Evolutionary conservation across 2,329 filamentous ascomycete species (phyloP), one percentile per base, ranked within the genome.

Genomic region (Tolypocladium cylindrosporum): DNA sequence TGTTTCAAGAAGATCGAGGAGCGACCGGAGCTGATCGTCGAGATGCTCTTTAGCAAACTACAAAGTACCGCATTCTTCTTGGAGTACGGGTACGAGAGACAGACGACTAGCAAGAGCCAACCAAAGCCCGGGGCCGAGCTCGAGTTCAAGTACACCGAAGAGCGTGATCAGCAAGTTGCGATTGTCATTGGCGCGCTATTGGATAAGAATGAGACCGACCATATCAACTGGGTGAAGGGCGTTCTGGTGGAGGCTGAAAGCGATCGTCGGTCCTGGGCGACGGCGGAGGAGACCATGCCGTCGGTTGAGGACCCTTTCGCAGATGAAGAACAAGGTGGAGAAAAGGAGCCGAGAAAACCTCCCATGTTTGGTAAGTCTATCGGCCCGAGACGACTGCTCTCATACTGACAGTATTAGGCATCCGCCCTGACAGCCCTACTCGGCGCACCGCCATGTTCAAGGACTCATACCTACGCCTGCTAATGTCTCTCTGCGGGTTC

Each of bases 31-130:
- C 77, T 97, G 45, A 81, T 96, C 55, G 87, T 95, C 1, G 94
- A 99, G 73, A 84, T 99, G 80, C 79, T 99, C 16, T 99, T 99
- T 72, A 96, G 90, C 71, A 99, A 99, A 72, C 88, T 91, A 58
- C 87, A 86, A 55, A 82, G 83, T 52, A 96, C 90, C 0, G 82
- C 91, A 1, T 90, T 89, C 72, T 97, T 91, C 69, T 80, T 99
- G 6, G 92, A 97, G 68, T 91, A 92, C 67, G 94, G 94, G 0
- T 88, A 90, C 64, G 91, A 97, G 66, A 90, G 87, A 67, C 90
- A 89, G 69, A 91, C 93, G 63, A 83, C 86, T 31, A 80, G 81
- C 24, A 77, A 80, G 21, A 67, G 72, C n/a, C 80, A 84, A 50
- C 82, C 86, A 11, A 84, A 83, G 63, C 83, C 90, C 4, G 91